These are phyloP conservation scores for Noccaea bulbosa DNA, from an alignment of 345 rosid genomes.

Conservation along the genomic window DNA sequence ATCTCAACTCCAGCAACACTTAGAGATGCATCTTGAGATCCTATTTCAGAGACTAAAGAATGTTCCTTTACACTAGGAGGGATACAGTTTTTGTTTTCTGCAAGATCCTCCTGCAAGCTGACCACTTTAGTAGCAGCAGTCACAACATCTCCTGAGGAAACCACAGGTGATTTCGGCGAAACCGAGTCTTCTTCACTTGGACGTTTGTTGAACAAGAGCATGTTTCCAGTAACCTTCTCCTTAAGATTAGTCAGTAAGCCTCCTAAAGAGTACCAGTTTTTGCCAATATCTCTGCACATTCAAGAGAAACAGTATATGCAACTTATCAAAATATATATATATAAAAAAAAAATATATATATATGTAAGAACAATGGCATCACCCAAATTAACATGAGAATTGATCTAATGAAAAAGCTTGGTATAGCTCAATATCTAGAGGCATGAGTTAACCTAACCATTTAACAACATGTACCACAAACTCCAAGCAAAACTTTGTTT, in stretches of 20 bases:
- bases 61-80: constrained; percentile 12
- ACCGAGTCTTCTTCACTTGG: constrained; percentile 33
- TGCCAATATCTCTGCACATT: constrained; percentile 27
- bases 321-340: neutral
- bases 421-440: neutral
- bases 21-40: constrained; percentile 26
- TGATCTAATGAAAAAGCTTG: neutral
- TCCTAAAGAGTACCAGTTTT: constrained; percentile 38
- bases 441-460: neutral
- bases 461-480: neutral
- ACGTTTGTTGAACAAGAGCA: constrained; percentile 1
- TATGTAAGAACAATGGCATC: neutral
- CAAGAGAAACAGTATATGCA: neutral
- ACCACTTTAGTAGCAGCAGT: neutral
- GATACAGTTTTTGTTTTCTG: neutral
- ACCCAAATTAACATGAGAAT: neutral
- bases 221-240: constrained; percentile 36
- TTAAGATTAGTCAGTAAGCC: constrained; percentile 38
- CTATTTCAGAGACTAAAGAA: too few relatives aligned
- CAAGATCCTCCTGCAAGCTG: neutral
- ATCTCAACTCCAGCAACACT: constrained; percentile 9
- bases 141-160: constrained; percentile 14
- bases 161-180: neutral
- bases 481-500: neutral
- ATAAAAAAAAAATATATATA: too few relatives aligned